Base-by-base conservation (phyloP, 768 basidiomycete genomes). In the Mycena chlorophos region DNA sequence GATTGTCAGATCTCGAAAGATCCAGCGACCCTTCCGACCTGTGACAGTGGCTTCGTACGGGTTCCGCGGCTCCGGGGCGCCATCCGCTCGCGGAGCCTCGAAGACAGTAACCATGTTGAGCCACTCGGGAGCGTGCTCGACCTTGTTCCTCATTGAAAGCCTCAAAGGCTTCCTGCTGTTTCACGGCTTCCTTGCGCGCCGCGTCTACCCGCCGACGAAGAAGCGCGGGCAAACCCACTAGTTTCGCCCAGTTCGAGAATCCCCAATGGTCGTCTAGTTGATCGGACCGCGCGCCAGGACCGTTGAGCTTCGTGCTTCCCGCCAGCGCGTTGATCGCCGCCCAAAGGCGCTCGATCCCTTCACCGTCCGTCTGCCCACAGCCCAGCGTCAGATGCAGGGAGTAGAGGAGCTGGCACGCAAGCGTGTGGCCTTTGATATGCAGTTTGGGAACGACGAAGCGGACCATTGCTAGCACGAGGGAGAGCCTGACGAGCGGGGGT, bases 251-350 rank as follows among this genome's bases (percentile, higher is more conserved):
- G 48, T 71, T 71, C 30, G 52, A 61, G 28, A 64, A 63, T 1
- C 56, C 62, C 40, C 64, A 71, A 26, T 67, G 65, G 37, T 66
- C 63, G 51, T 72, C 69, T 12, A 73, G 31, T 0, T 55, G 61
- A 26, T 71, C 69, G 1, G 59, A 56, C 3, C 68, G 58, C 3
- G 63, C 62, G 5, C 68, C 71, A 4, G 69, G 67, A 12, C 70
- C 72, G 70, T 74, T 76, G 56, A 71, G 71, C 29, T 62, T 54
- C 1, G 70, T 73, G 46, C 71, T 71, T 14, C 54, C 42, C 10
- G 72, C 63, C 0, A 66, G 19, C 0, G 55, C 57, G 51, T 72
- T 69, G 10, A 65, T 56, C 17, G 57, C 34, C 0, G 66, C 53
- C 71, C 71, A 75, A 0, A 58, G 62, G 2, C 66, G 57, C 56